Base-by-base conservation (phyloP, 2,329 filamentous ascomycete genomes). In the Fusarium sp. region DNA sequence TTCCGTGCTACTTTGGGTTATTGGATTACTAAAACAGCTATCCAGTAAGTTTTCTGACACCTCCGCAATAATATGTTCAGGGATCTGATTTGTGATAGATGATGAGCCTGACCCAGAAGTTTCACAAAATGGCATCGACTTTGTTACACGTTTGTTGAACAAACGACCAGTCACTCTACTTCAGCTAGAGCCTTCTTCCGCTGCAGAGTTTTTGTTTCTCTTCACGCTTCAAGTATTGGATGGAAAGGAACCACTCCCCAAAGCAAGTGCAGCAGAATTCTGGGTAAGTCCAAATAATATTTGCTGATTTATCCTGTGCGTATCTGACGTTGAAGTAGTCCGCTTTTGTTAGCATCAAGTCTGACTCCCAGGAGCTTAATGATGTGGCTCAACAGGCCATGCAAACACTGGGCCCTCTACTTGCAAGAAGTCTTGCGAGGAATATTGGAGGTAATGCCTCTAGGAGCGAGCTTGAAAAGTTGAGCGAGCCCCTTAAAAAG, bases 31-130 rank as follows among this genome's bases (percentile, higher is more conserved):
- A 39, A 84, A 86, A 66, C 82, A 85, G 33, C 81, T 94, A n/a
- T 82, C 86, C 50, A 83, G 87, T 88, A 79, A 72, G 81, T 69
- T 22, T 6, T 11, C 3, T 7, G 13, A 9, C 27, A 11, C 2
- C 35, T 27, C 4, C 15, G 40, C 11, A 30, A 41, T 35, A 37
- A 48, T 46, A 23, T 15, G 11, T 6, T 40, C 27, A 15, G 46
- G 25, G 9, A 17, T 41, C 11, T 47, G 41, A 10, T n/a, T 27
- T 22, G 14, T 52, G 82, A 85, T 87, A 48, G 85, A 86, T 11
- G 84, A 85, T 45, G 92, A 95, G 61, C 86, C 88, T 0, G 92
- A 94, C 64, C 83, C 92, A 0, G 92, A 94, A 67, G 82, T 95
- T 13, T 83, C 92, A 2, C 90, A 94, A 67, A 88, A 89, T 58